Evolutionary conservation across 352 stramenopile genomes (phyloP), one percentile per base, ranked within the genome.

Genomic region (Phytopythium mirpurense): DNA sequence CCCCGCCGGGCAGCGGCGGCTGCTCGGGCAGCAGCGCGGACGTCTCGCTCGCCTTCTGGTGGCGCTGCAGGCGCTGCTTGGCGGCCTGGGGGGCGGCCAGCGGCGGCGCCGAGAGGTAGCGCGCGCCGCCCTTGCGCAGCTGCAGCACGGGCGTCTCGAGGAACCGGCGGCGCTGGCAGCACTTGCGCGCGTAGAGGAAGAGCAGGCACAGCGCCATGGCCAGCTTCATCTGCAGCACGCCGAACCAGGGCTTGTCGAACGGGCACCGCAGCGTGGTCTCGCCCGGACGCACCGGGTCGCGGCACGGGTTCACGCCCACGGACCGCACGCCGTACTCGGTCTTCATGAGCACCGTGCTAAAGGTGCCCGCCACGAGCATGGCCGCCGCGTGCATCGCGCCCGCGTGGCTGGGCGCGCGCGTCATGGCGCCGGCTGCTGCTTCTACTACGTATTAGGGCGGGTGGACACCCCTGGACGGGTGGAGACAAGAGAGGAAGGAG

Each of bases 161-260:
- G 64, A 87, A 90, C 51, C 59, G 59, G 0, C 65, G 72, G 51
- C 79, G 77, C 57, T 81, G 65, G 23, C 65, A 62, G 46, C 61
- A 62, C 57, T 88, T 79, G 48, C 78, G 83, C 42, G 73, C 38
- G 60, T 87, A 88, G 24, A 90, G 62, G 50, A 93, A 87, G 29
- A 85, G 72, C 24, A 93, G 70, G 60, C 82, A 90, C 27, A 88
- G 60, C 48, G 80, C 62, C 83, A 93, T 93, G 32, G 83, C 83
- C 34, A 89, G 45, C 49, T 93, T 93, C 80, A 93, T 93, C 60
- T 91, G 75, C 63, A 93, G 58, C 38, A 90, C 81, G 51, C 81
- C 80, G 55, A 91, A 93, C 80, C 80, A 93, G 34, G 83, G 83
- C 68, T 93, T 93, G 74, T 81, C 74, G 58, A 93, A 93, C 52